Evolutionary conservation across 345 rosid genomes (phyloP).

Genomic region (Lepidium didymum): DNA sequence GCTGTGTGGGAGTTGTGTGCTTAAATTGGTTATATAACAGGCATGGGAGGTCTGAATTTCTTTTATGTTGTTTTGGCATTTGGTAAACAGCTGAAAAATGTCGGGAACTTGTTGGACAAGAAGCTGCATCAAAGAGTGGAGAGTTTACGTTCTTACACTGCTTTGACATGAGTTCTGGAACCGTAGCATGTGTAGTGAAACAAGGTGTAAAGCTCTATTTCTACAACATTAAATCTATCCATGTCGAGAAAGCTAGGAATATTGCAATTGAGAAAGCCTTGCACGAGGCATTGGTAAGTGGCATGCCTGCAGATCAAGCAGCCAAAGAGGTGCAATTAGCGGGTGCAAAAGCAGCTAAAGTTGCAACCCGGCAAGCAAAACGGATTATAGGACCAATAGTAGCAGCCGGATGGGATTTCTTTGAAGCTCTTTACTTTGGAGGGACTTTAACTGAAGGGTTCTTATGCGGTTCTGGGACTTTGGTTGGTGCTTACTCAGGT

Average conservation of each 20-base stretch:
- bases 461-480: constrained; percentile 84
- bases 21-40: neutral
- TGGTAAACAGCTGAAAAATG: constrained; percentile 72
- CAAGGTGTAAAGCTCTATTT: constrained; percentile 87
- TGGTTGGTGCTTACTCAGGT: constrained; percentile 78
- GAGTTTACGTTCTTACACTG: constrained; percentile 76
- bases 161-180: constrained; percentile 87
- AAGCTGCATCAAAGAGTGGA: constrained; percentile 84
- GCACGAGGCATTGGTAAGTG: constrained; percentile 54
- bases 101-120: constrained; percentile 70
- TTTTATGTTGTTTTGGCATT: neutral
- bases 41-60: neutral
- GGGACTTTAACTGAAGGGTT: constrained; percentile 81
- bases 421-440: constrained; percentile 86
- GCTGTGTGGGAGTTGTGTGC: neutral
- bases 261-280: constrained; percentile 61
- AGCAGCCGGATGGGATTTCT: constrained; percentile 96
- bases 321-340: constrained; percentile 68
- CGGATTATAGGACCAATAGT: constrained; percentile 84
- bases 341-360: constrained; percentile 82
- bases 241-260: constrained; percentile 65
- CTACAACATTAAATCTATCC: constrained; percentile 70
- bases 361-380: constrained; percentile 66
- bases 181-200: constrained; percentile 71
- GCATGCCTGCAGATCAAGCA: constrained; percentile 54